Evolutionary conservation across 176 grass and related monocot genomes (phyloP).

Genomic region (Elaeis guineensis): DNA sequence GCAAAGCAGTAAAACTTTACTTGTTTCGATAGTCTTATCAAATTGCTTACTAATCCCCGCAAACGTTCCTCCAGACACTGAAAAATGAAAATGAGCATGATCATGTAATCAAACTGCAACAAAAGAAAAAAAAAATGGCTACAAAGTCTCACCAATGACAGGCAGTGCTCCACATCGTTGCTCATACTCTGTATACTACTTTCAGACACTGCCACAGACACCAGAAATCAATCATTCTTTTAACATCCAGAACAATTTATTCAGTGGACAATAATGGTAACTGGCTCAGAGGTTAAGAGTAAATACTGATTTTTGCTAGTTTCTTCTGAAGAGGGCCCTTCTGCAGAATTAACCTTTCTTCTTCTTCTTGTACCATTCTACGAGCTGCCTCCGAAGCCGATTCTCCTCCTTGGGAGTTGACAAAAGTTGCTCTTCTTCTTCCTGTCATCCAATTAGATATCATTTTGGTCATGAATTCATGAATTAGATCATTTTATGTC

Average conservation of each 20-base stretch:
- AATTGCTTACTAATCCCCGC: constrained; percentile 63
- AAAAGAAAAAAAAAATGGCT: constrained; percentile 19
- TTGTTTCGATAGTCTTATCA: constrained; percentile 93
- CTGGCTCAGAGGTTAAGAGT: constrained; percentile 8
- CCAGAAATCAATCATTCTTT: background rate
- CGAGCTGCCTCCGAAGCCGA: constrained; percentile 76
- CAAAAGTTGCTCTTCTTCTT: constrained; percentile 96
- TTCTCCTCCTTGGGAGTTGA: constrained; percentile 77
- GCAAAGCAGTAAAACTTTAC: constrained; percentile 4
- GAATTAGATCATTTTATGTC: no score
- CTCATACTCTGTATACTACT: constrained; percentile 72
- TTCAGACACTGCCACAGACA: constrained; percentile 62
- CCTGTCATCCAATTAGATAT: constrained; percentile 22
- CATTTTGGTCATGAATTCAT: background rate
- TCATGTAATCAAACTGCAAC: constrained; percentile 22
- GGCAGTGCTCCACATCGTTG: constrained; percentile 67
- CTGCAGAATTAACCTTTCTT: constrained; percentile 78
- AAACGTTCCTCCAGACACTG: constrained; percentile 91
- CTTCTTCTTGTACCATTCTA: constrained; percentile 83
- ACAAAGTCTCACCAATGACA: constrained; percentile 77
- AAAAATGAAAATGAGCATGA: constrained; percentile 30
- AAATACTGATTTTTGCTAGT: constrained; percentile 82
- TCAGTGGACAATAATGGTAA: background rate
- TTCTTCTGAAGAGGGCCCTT: constrained; percentile 65
- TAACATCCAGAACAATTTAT: no score